phyloP scores from a whole-genome alignment of 257 asterid species.

The Ilex aquifolium region DNA sequence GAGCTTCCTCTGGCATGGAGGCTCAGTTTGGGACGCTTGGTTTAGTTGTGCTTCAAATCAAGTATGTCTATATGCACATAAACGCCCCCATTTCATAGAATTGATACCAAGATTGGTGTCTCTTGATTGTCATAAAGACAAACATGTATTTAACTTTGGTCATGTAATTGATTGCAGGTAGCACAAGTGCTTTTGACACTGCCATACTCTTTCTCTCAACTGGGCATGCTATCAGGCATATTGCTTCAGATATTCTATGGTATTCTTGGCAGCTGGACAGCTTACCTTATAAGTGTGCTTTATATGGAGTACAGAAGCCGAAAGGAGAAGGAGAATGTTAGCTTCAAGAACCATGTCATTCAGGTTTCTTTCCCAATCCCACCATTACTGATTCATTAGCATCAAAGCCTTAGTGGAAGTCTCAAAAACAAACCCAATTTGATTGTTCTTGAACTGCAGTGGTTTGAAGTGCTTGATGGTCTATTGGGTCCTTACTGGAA shows the following conservation, averaged over 20 bases:
- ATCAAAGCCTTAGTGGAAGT: no score
- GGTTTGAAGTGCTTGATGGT: constrained; percentile 28
- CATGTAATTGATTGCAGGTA: constrained; percentile 10
- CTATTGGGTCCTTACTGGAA: constrained; percentile 26
- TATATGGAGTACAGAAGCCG: constrained; percentile 20
- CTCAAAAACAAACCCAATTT: no score
- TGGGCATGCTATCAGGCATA: constrained; percentile 25
- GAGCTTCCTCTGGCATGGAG: constrained; percentile 6
- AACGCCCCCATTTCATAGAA: background rate
- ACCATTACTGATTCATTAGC: no score
- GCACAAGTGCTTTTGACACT: constrained; percentile 21
- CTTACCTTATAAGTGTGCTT: constrained; percentile 21
- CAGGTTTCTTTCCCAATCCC: constrained; percentile 10
- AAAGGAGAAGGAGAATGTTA: constrained; percentile 23
- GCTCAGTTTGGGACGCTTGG: constrained; percentile 5
- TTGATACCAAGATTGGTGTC: no score
- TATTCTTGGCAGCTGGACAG: constrained; percentile 25
- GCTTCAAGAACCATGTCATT: constrained; percentile 27
- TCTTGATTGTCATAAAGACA: background rate
- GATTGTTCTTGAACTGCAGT: constrained; percentile 3
- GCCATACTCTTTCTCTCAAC: constrained; percentile 26
- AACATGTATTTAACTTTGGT: background rate
- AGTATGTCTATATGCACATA: background rate
- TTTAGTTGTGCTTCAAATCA: constrained; percentile 2
- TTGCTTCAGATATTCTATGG: constrained; percentile 22